Percentiles rank a stretch among this genome's conserved stretches.
phyloP scores from a whole-genome alignment of 768 basidiomycete species.

The Phylloporus rhodoxanthus region DNA sequence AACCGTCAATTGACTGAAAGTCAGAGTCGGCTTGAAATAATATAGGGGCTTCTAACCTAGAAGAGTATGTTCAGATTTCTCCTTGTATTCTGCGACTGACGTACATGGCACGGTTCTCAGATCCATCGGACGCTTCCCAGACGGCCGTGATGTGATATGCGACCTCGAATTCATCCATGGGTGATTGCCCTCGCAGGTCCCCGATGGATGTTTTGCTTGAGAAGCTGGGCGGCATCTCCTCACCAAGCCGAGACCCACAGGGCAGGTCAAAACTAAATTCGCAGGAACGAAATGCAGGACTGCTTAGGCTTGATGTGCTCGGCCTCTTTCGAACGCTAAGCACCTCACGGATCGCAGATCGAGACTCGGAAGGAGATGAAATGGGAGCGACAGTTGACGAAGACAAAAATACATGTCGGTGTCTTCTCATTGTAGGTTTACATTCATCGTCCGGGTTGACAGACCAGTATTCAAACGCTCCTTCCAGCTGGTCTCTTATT shows the following conservation, averaged over 20 bases:
- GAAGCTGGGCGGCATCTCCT: conserved; percentile 61
- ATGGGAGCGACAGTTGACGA: conserved; percentile 42
- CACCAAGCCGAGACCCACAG: conserved; percentile 40
- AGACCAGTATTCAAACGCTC: conserved; percentile 45
- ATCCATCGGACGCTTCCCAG: conserved; percentile 51
- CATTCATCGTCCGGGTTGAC: conserved; percentile 19
- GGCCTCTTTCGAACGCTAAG: conserved; percentile 43
- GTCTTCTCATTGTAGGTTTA: conserved; percentile 18
- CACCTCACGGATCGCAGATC: conserved; percentile 25
- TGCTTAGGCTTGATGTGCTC: conserved; percentile 38
- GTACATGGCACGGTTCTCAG: conserved; percentile 44
- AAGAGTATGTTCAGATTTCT: conserved; percentile 4
- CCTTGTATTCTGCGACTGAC: conserved; percentile 14
- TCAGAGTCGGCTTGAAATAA: conserved; percentile 54
- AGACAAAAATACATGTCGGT: conserved; percentile 46
- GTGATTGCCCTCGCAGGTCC: conserved; percentile 20
- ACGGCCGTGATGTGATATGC: conserved; percentile 49
- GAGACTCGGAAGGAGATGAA: conserved; percentile 21
- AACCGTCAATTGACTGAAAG: conserved; percentile 52
- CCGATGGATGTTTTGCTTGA: conserved; percentile 32
- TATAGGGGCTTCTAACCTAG: conserved; percentile 61
- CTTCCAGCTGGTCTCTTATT: conserved; percentile 48
- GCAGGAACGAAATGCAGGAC: conserved; percentile 27
- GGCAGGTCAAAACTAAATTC: conserved; percentile 57
- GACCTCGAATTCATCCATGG: conserved; percentile 38